Base-by-base conservation (phyloP, 2,329 filamentous ascomycete genomes). In the Stylonectria norvegica region DNA sequence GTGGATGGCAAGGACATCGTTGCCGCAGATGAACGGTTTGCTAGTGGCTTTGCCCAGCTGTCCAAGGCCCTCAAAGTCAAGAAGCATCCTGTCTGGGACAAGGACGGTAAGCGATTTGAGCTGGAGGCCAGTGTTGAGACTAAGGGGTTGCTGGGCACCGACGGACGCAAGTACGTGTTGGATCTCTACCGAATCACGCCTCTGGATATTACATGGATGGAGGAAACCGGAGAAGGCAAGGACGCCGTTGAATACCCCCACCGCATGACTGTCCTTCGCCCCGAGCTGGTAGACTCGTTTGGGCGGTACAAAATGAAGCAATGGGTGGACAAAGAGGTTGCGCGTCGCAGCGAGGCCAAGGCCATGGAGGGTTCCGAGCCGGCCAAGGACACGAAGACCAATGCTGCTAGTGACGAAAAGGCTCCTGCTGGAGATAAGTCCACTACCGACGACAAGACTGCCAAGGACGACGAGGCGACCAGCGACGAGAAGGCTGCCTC, bases 1-100 rank as follows among this genome's bases (percentile, higher is more conserved):
- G 93, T 97, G 20, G 93, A 98, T 63, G 93, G 94, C 52, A 95
- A 95, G 68, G 93, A 98, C 52, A 79, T 95, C 18, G 88, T 98
- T 36, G 90, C 93, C 1, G 86, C 88, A 10, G 89, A 97, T 59
- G 84, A 94, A 60, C 81, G 83, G 15, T 98, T 98, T 57, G 81
- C 81, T 1, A 72, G 85, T 19, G 77, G 88, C 8, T 98, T 98
- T 57, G 82, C 88, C 60, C 89, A 94, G 70, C 78, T 98, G 20
- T 96, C 91, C 30, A 89, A 91, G 67, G 81, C 89, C 3, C 77
- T 97, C 57, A 86, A 85, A 53, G 86, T 96, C 43, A 97, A 97
- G 78, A 86, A 86, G 68, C 93, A 98, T 63, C 75, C 89, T 31
- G 94, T 98, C 4, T 98, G 93, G 93, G 93, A 98, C 67, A 97